Conservation (phyloP, 1,139 yeast species). For the Hanseniaspora uvarum region DNA sequence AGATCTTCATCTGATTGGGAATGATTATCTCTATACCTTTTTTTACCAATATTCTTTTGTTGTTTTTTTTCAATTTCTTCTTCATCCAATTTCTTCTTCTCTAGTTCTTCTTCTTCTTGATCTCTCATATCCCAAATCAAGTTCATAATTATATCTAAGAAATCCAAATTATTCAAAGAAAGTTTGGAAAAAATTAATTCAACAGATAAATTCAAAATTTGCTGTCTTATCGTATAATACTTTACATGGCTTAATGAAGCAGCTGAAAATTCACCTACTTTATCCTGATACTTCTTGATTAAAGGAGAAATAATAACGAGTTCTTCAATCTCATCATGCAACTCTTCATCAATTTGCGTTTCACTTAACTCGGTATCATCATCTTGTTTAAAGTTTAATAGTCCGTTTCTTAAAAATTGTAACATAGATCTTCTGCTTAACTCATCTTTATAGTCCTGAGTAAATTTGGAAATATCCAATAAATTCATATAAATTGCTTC, state of each 20-base stretch:
- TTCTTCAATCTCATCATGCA: slow-evolving; percentile 30
- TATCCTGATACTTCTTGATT: slow-evolving; percentile 18
- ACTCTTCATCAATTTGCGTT: slow-evolving; percentile 26
- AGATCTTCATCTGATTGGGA: slow-evolving; percentile 30
- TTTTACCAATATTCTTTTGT: slow-evolving; percentile 10
- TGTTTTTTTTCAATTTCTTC: neutral
- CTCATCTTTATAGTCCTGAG: slow-evolving; percentile 83
- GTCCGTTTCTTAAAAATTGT: slow-evolving; percentile 54
- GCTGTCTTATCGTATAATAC: slow-evolving; percentile 26
- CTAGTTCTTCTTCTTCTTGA: slow-evolving; percentile 30
- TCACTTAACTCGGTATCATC: slow-evolving; percentile 18
- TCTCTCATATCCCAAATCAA: slow-evolving; percentile 17
- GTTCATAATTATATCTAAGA: slow-evolving; percentile 23
- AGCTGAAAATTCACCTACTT: slow-evolving; percentile 19
- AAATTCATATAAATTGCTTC: slow-evolving; percentile 62
- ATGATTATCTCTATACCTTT: slow-evolving; percentile 19
- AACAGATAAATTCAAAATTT: neutral
- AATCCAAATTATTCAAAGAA: slow-evolving; percentile 19
- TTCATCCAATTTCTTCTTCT: neutral
- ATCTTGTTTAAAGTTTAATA: slow-evolving; percentile 42
- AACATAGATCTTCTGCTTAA: slow-evolving; percentile 78
- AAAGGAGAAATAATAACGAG: slow-evolving; percentile 3
- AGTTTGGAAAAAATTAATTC: neutral
- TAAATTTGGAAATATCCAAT: slow-evolving; percentile 47
- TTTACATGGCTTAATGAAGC: slow-evolving; percentile 50